Percentiles rank a stretch among this genome's conserved stretches.
phyloP scores from a whole-genome alignment of 2,329 filamentous ascomycete genomes.

The Pestalotiopsis sp. region DNA sequence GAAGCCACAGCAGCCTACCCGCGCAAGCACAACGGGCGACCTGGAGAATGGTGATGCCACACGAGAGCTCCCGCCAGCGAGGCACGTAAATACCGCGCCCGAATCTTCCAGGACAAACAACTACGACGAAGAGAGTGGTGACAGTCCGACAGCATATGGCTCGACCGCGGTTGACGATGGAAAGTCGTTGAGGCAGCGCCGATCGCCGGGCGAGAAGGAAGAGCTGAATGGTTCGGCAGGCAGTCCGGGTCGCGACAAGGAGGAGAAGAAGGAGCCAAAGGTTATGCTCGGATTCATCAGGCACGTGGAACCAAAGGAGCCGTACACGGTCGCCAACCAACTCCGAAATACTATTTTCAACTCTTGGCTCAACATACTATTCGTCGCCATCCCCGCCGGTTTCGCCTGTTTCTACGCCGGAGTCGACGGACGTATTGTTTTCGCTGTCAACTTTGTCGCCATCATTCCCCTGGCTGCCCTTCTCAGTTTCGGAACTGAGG shows the following conservation, averaged over 20 bases:
- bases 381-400: constrained; percentile 77
- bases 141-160: constrained; percentile 2
- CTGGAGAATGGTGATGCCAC: constrained; percentile 21
- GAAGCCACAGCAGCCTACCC: background rate
- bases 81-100: constrained; percentile 7
- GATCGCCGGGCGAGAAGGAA: background rate
- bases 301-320: constrained; percentile 49
- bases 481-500: constrained; percentile 86
- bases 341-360: constrained; percentile 74
- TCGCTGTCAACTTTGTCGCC: constrained; percentile 90
- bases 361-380: constrained; percentile 84
- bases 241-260: background rate
- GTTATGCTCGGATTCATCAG: constrained; percentile 43
- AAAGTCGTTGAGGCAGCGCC: background rate
- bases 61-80: constrained; percentile 27
- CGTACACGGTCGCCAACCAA: constrained; percentile 66
- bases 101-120: constrained; percentile 30
- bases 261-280: constrained; percentile 21
- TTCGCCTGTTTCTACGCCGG: constrained; percentile 73
- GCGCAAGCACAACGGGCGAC: background rate
- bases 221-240: background rate
- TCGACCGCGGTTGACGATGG: background rate
- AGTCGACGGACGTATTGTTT: constrained; percentile 49
- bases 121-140: constrained; percentile 18
- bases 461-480: constrained; percentile 89